phyloP scores from a whole-genome alignment of 257 asterid species.

The Petunia axillaris region DNA sequence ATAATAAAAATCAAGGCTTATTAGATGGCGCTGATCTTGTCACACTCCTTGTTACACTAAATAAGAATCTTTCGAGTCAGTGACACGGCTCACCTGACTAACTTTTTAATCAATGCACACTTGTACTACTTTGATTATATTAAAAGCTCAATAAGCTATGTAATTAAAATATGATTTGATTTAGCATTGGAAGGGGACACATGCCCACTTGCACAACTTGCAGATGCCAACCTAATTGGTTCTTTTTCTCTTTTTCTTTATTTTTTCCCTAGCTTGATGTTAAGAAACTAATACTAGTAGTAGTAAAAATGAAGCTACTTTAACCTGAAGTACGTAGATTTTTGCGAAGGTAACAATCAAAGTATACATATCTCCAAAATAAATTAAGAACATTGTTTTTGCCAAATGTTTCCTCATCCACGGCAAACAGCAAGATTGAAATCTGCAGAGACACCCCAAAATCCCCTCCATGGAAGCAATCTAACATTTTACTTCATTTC shows the following conservation, averaged over 20 bases:
- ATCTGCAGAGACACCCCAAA: conserved; percentile 22
- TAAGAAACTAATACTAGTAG: background rate
- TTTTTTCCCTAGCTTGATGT: background rate
- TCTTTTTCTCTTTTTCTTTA: background rate
- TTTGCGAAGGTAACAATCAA: background rate
- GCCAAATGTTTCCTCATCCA: conserved; percentile 45
- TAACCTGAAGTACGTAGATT: conserved; percentile 16
- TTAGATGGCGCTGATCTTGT: conserved; percentile 28
- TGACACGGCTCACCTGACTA: conserved; percentile 34
- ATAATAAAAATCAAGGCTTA: background rate
- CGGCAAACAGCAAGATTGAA: conserved; percentile 40
- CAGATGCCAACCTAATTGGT: conserved; percentile 15
- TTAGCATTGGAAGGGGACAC: conserved; percentile 32
- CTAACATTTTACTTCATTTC: conserved; percentile 33
- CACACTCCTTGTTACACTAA: background rate
- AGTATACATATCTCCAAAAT: background rate
- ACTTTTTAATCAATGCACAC: conserved; percentile 25
- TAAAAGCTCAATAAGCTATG: background rate
- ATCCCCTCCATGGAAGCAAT: conserved; percentile 31
- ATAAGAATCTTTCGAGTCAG: conserved; percentile 40
- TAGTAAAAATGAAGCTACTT: conserved; percentile 18
- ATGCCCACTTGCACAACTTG: conserved; percentile 50
- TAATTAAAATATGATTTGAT: background rate
- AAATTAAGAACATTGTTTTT: background rate
- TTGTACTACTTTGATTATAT: background rate